These are phyloP conservation scores for Lotmaria passim DNA, from an alignment of 208 protist species.

Conservation along the genomic window DNA sequence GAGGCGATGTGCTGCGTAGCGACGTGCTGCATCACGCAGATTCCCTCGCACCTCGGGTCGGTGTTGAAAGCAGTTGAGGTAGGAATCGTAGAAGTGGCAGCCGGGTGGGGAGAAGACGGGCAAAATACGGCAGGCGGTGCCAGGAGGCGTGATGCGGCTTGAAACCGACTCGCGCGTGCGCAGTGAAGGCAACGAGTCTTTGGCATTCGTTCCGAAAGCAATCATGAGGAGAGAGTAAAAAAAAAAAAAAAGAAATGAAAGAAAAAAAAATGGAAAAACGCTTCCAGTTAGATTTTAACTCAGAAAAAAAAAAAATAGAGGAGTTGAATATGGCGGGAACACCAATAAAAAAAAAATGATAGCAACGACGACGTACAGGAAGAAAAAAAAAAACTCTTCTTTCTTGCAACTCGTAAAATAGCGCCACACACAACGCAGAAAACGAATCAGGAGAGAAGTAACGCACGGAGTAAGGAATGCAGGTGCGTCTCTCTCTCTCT, in stretches of 20 bases:
- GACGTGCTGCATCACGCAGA: conserved; percentile 11
- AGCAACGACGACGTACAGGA: not conserved
- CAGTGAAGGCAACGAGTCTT: not conserved
- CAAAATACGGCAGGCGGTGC: conserved; percentile 19
- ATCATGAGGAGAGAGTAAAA: not conserved
- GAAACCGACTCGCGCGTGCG: not conserved
- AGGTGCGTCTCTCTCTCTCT: no score
- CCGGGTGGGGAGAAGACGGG: conserved; percentile 13
- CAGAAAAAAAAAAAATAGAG: not conserved
- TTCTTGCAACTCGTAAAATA: no score
- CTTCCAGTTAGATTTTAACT: no score
- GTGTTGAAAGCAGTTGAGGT: conserved; percentile 31
- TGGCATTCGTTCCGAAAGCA: no score
- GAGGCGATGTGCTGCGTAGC: not conserved
- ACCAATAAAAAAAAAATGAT: not conserved
- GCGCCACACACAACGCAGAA: no score
- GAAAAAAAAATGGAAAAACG: not conserved
- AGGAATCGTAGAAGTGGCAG: conserved; percentile 32
- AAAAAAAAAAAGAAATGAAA: not conserved
- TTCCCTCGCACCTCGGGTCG: conserved; percentile 18
- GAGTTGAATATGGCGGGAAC: not conserved
- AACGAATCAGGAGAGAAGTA: no score
- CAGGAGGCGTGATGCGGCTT: conserved; percentile 16
- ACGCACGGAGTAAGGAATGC: no score
- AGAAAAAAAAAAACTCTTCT: not conserved